Percentiles rank a stretch among this genome's conserved stretches.
Conservation (phyloP, 495 filamentous ascomycete species). For the Filosporella fistucella region DNA sequence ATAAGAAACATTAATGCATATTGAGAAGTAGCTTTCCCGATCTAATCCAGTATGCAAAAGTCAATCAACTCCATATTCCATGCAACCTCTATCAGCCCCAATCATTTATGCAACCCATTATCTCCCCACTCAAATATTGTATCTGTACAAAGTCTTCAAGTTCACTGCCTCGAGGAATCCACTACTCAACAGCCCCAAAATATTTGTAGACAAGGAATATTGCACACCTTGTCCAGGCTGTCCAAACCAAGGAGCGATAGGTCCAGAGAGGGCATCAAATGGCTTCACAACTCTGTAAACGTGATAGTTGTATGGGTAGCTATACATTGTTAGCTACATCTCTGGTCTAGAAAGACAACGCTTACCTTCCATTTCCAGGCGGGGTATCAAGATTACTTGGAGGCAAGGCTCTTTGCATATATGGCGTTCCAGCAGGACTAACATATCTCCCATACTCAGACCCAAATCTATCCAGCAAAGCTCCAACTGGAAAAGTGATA, state of each 20-base stretch:
- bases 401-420: slow-evolving; percentile 46
- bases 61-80: too few species aligned
- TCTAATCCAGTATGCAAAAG: too few species aligned
- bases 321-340: background rate
- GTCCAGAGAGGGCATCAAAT: slow-evolving; percentile 40
- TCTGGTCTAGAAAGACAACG: background rate
- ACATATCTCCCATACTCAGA: slow-evolving; percentile 40
- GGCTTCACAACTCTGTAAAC: slow-evolving; percentile 44
- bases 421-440: slow-evolving; percentile 43
- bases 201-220: slow-evolving; percentile 16
- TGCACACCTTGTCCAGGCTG: slow-evolving; percentile 54
- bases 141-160: background rate
- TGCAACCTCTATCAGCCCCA: too few species aligned
- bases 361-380: slow-evolving; percentile 26
- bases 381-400: slow-evolving; percentile 43
- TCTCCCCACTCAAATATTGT: background rate
- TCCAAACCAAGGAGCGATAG: slow-evolving; percentile 52
- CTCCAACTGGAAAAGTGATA: slow-evolving; percentile 37
- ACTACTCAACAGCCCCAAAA: slow-evolving; percentile 5
- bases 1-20: too few species aligned
- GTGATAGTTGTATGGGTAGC: slow-evolving; percentile 50
- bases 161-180: slow-evolving; percentile 11
- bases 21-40: too few species aligned
- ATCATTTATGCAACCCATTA: too few species aligned
- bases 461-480: slow-evolving; percentile 53